Percentiles rank a stretch among this genome's conserved stretches.
Conservation (phyloP, 1,284 basidiomycete genomes). For the Malassezia dermatis region DNA sequence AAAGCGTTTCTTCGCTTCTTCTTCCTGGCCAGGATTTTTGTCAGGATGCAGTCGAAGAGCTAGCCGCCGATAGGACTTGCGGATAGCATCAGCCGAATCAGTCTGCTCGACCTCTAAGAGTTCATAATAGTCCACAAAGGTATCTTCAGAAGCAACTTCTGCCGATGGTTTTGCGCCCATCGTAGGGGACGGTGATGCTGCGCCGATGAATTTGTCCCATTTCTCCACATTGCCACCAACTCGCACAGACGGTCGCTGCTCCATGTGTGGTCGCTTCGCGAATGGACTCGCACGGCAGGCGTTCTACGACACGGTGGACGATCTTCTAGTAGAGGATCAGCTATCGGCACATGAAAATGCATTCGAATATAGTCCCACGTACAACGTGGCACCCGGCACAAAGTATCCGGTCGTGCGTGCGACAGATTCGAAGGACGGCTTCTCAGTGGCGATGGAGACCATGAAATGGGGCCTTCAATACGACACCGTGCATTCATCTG, state of each 20-base stretch:
- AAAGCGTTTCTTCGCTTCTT: conserved; percentile 78
- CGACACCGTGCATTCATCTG: conserved; percentile 59
- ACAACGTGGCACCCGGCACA: conserved; percentile 39
- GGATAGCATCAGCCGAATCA: conserved; percentile 39
- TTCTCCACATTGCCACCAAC: not conserved
- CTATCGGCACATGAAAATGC: conserved; percentile 10
- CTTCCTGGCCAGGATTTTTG: conserved; percentile 55
- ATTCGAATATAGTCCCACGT: conserved; percentile 29
- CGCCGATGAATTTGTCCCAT: not conserved
- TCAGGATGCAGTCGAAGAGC: conserved; percentile 50
- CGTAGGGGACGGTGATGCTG: not conserved
- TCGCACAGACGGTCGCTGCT: not conserved
- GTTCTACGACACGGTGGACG: conserved; percentile 19
- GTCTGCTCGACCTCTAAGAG: conserved; percentile 37
- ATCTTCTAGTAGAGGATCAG: not conserved
- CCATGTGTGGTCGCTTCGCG: conserved; percentile 35
- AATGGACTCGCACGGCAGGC: conserved; percentile 25
- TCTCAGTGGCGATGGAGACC: not conserved
- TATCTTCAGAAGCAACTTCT: conserved; percentile 19
- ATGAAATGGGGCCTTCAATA: conserved; percentile 12
- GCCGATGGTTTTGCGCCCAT: conserved; percentile 18
- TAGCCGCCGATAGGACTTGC: conserved; percentile 42
- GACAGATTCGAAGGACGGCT: not conserved
- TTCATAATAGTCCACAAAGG: conserved; percentile 41
- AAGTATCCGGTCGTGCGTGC: conserved; percentile 24